Percentiles rank a stretch among this genome's conserved stretches.
Evolutionary conservation across 1,139 yeast genomes (phyloP).

Genomic region (Geotrichum reessii): DNA sequence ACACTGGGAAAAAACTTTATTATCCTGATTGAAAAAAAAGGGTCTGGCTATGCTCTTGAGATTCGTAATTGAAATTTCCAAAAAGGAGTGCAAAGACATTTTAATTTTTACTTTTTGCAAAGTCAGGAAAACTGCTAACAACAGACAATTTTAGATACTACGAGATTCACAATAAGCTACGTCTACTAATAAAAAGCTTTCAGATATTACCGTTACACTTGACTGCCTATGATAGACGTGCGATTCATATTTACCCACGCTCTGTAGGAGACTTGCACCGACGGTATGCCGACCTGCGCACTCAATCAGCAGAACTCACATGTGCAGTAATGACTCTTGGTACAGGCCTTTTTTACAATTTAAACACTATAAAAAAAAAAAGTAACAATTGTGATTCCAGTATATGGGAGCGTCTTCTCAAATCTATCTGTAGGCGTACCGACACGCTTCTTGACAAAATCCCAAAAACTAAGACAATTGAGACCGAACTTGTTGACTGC

Average conservation of each 20-base stretch:
- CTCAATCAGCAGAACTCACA: constrained; percentile 42
- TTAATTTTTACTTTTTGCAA: too few relatives aligned
- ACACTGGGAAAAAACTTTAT: background rate
- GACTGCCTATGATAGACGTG: constrained; percentile 41
- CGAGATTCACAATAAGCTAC: constrained; percentile 25
- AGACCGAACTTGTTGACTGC: background rate
- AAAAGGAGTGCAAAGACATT: background rate
- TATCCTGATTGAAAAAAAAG: background rate
- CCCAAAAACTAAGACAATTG: background rate
- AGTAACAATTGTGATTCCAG: background rate
- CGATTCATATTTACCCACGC: constrained; percentile 35
- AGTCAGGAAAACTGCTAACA: background rate
- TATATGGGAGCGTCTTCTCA: constrained; percentile 2
- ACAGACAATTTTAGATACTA: constrained; percentile 1
- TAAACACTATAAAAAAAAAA: background rate
- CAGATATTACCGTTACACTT: constrained; percentile 54
- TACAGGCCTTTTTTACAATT: background rate
- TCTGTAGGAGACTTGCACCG: constrained; percentile 38
- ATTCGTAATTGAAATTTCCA: background rate
- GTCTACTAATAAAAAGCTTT: constrained; percentile 56
- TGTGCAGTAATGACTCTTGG: constrained; percentile 9
- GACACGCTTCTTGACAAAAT: background rate
- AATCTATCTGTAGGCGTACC: background rate
- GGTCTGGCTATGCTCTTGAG: background rate
- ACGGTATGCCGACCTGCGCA: constrained; percentile 41